Evolutionary conservation across 441 rosid genomes (phyloP).

Genomic region (Arabidopsis hybrid): DNA sequence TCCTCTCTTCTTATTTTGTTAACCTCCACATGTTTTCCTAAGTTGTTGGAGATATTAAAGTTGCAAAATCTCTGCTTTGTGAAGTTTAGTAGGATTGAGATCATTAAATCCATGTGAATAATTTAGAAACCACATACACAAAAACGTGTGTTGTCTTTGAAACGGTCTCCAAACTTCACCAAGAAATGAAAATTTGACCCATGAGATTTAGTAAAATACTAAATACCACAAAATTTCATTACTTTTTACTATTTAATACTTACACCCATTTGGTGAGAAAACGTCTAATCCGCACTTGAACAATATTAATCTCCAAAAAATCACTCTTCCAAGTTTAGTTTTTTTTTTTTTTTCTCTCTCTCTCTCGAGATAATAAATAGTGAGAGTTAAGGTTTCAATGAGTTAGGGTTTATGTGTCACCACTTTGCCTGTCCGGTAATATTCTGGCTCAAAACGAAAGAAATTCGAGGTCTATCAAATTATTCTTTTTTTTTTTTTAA

Average conservation of each 20-base stretch:
- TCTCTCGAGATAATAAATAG: no score
- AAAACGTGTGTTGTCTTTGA: conserved; percentile 25
- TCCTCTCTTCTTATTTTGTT: conserved; percentile 20
- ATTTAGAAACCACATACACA: conserved; percentile 18
- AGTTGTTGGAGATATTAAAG: conserved; percentile 26
- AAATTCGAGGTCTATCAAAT: no score
- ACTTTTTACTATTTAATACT: neutral
- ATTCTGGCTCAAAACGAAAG: no score
- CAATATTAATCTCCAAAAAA: no score
- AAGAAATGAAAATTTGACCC: neutral
- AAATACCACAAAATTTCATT: neutral
- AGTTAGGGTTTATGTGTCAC: no score
- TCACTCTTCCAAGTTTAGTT: no score
- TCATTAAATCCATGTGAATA: conserved; percentile 12
- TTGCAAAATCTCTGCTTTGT: conserved; percentile 17
- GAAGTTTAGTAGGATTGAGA: conserved; percentile 21
- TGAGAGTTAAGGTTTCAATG: no score
- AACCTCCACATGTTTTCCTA: conserved; percentile 41
- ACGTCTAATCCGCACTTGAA: neutral
- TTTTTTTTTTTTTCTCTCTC: no score
- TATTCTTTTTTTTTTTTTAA: no score
- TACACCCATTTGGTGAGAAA: neutral
- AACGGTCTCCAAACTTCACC: neutral
- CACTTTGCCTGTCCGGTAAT: no score
- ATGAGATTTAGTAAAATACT: conserved; percentile 17